phyloP scores from a whole-genome alignment of 108 stramenopile species.

The Parietichytrium sp. region DNA sequence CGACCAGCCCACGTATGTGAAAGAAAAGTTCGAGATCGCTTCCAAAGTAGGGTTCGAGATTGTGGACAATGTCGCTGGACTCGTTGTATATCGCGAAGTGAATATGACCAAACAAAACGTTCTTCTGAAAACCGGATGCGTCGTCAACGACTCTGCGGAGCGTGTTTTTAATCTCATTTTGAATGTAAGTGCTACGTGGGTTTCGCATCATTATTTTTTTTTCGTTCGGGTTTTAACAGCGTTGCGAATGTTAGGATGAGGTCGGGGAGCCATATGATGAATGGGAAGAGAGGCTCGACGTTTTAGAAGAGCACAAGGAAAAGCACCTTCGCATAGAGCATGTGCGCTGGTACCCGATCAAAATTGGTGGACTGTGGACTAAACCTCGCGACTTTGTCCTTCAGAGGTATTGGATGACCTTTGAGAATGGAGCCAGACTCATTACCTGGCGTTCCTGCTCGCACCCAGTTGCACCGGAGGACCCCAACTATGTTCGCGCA shows the following conservation, averaged over 20 bases:
- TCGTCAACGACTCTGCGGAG: not conserved
- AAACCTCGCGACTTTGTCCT: slow-evolving; percentile 36
- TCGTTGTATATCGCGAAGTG: not conserved
- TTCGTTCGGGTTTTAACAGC: no score
- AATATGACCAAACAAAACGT: slow-evolving; percentile 13
- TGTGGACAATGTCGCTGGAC: slow-evolving; percentile 26
- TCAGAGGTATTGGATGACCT: slow-evolving; percentile 35
- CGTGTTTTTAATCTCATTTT: not conserved
- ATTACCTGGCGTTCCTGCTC: slow-evolving; percentile 23
- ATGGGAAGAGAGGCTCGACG: slow-evolving; percentile 21
- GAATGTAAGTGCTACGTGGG: not conserved
- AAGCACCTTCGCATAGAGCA: slow-evolving; percentile 34
- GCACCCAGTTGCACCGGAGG: not conserved
- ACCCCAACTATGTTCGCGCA: slow-evolving; percentile 7
- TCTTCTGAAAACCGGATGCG: not conserved
- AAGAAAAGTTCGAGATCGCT: slow-evolving; percentile 19
- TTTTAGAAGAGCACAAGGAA: slow-evolving; percentile 7
- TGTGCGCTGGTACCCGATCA: slow-evolving; percentile 12
- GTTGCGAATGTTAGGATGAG: no score
- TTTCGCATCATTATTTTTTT: no score
- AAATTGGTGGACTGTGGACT: slow-evolving; percentile 3
- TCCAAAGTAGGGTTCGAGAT: not conserved
- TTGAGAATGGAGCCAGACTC: slow-evolving; percentile 19
- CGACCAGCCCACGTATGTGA: slow-evolving; percentile 37
- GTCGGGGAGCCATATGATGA: slow-evolving; percentile 28